Base-by-base conservation (phyloP, 805 yeast species). In the Zygosaccharomyces bailii region DNA sequence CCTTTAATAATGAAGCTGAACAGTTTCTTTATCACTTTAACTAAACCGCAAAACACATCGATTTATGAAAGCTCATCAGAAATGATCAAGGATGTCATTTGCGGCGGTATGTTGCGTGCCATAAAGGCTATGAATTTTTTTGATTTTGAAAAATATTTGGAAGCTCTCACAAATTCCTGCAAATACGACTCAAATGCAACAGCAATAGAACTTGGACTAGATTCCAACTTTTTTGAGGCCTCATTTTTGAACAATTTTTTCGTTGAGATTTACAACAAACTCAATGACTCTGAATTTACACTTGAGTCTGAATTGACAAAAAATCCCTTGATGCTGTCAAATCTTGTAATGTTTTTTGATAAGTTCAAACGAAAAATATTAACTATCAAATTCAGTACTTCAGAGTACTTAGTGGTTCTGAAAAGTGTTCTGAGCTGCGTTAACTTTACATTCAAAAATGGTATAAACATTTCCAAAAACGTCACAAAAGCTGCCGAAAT, bases 31-130 rank as follows among this genome's bases (percentile, higher is more conserved):
- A 37, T 66, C 8, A 56, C 68, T 0, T 35, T 68, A 42, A 59
- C 49, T 1, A 65, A 65, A 30, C 59, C 69, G 1, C 64, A 63
- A 41, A 65, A 66, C 44, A 52, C 63, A 0, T 40, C 53, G 0
- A 59, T 59, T 6, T 70, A 63, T 44, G 54, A 51, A 24, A 53
- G 51, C n/a, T 52, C 63, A 4, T 50, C 63, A 23, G 62, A 66
- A 3, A 61, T 60, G 30, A 55, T 73, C 17, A 52, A 54, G 9
- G 58, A 61, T 20, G 57, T 69, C 1, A 49, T 75, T 4, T 56
- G 75, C 1, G 57, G 63, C 10, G 57, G 69, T 5, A 63, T 74
- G 37, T 61, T 74, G 3, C 58, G 69, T 3, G 46, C 48, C 5
- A 27, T 55, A 19, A 66, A 59, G 40, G 34, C 57, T 0, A 49